These are phyloP conservation scores for Xanthoconium separans DNA, from an alignment of 1,284 basidiomycete species.

Conservation along the genomic window DNA sequence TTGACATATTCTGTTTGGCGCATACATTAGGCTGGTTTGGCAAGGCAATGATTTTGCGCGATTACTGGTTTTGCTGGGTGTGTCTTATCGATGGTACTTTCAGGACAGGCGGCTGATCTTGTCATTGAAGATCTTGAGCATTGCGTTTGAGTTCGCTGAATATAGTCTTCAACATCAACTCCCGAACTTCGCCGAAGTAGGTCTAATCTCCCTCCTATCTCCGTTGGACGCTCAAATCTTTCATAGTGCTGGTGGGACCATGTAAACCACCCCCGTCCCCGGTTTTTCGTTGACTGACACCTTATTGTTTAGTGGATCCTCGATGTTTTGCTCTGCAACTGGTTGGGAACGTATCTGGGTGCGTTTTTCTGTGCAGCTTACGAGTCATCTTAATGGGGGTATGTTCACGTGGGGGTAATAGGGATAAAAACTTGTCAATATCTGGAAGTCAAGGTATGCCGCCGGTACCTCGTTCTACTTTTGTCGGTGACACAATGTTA, in stretches of 20 bases:
- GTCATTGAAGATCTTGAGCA: slow-evolving; percentile 66
- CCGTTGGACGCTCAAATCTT: slow-evolving; percentile 16
- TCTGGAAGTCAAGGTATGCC: slow-evolving; percentile 74
- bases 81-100: slow-evolving; percentile 17
- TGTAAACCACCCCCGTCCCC: slow-evolving; percentile 41
- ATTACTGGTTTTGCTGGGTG: slow-evolving; percentile 91
- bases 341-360: slow-evolving; percentile 82
- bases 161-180: slow-evolving; percentile 83
- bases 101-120: slow-evolving; percentile 4
- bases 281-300: slow-evolving; percentile 11
- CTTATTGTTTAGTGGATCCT: slow-evolving; percentile 65
- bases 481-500: not conserved
- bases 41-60: slow-evolving; percentile 80
- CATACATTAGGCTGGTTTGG: slow-evolving; percentile 85
- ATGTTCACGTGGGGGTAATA: slow-evolving; percentile 25
- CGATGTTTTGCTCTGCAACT: slow-evolving; percentile 83
- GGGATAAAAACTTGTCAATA: slow-evolving; percentile 86
- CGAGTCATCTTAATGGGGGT: slow-evolving; percentile 5
- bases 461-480: not conserved
- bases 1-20: slow-evolving; percentile 82
- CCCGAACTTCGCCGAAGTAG: slow-evolving; percentile 79
- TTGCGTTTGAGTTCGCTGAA: slow-evolving; percentile 83
- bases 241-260: slow-evolving; percentile 85
- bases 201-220: slow-evolving; percentile 25
- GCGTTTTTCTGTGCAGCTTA: slow-evolving; percentile 2